A percentile compares a stretch with the other conserved stretches of the same genome.
phyloP scores from a whole-genome alignment of 2,329 filamentous ascomycete genomes.

The Pestalotiopsis fici region DNA sequence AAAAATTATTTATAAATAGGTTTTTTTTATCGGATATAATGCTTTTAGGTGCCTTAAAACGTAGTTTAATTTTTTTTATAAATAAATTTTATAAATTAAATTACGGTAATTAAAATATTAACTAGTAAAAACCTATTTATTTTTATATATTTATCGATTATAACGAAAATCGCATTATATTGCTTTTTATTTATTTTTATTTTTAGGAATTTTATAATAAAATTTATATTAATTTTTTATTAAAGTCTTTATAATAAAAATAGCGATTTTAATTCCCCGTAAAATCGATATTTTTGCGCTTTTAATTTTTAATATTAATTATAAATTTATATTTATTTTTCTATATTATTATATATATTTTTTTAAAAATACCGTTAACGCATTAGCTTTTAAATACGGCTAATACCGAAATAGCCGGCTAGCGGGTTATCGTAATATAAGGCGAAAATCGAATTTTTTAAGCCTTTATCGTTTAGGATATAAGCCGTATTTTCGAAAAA shows the following conservation, averaged over 20 bases:
- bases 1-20: background rate
- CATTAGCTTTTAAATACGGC: no score
- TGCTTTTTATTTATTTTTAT: background rate
- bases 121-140: no score
- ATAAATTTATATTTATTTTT: background rate
- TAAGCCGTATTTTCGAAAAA: no score
- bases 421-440: no score
- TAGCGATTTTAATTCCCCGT: background rate
- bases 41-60: background rate
- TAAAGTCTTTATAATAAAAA: background rate
- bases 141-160: no score
- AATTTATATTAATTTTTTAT: background rate
- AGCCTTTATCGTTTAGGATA: no score
- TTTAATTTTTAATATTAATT: background rate
- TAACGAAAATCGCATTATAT: no score
- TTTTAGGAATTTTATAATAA: background rate
- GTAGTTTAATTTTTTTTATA: no score
- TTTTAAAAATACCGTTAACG: background rate
- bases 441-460: no score
- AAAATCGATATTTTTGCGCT: no score
- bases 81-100: background rate
- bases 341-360: background rate
- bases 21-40: background rate
- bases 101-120: no score
- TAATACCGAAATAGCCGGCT: no score